Base-by-base conservation (phyloP, 1,284 basidiomycete genomes). In the Hemileia vastatrix region DNA sequence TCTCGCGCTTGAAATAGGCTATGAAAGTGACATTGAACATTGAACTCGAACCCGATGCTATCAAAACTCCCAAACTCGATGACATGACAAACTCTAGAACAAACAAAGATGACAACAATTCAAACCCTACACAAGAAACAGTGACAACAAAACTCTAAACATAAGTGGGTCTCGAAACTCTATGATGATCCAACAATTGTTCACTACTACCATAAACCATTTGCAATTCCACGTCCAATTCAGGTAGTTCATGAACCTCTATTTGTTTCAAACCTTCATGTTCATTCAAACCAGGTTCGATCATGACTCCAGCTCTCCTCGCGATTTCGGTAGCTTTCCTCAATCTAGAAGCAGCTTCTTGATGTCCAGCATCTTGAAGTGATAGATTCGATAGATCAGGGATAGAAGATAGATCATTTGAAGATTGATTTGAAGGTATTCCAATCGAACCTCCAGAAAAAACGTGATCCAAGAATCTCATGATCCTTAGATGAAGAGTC, bases 141-240 rank as follows among this genome's bases (percentile, higher is more conserved):
- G 9, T 11, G 15, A 40, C 11, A 40, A 11, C 36, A 40, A 40
- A 40, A 40, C 36, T 40, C 15, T 15, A 40, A 40, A 40, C 36
- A 40, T 72, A 72, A 8, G 68, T 70, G 6, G 68, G 68, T 5
- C 71, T 59, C 8, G 66, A 67, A 2, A 71, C 71, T 8, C 71
- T 61, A 51, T 71, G 70, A 57, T 72, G 71, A 40, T 72, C 71
- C 3, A 72, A 58, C 54, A 72, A 55, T 51, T 72, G 71, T 6
- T 71, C 69, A 2, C 68, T 53, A 31, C 67, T 68, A 19, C 67
- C 66, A 57, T 72, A 72, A 9, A 70, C 71, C 47, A 72, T 32
- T 48, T 69, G 65, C 6, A 72, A 50, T 5, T 66, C 65, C 9
- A 68, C 69, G 15, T 66, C 66, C 19, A 72, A 59, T 54, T 72